Conservation (phyloP, 1,284 basidiomycete genomes). For the Pyrrhoderma noxium region DNA sequence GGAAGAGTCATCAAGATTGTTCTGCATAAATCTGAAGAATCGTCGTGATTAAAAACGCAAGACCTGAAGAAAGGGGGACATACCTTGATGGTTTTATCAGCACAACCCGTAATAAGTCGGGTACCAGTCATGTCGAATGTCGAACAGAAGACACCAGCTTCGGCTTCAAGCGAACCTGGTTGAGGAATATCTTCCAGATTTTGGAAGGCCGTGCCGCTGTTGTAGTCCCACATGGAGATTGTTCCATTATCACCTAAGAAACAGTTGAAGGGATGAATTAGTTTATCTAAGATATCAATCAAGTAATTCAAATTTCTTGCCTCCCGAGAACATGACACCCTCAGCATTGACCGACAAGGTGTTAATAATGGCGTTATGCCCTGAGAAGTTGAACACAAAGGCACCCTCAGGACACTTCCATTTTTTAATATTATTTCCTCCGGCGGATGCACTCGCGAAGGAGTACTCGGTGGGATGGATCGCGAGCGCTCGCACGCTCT, state of each 20-base stretch:
- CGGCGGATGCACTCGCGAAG: conserved; percentile 91
- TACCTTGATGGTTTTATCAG: conserved; percentile 98
- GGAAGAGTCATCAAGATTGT: conserved; percentile 28
- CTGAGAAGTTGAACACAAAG: conserved; percentile 93
- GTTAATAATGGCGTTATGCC: conserved; percentile 97
- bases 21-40: conserved; percentile 43
- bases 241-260: conserved; percentile 79
- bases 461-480: conserved; percentile 95
- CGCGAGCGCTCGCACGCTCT: conserved; percentile 89
- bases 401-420: conserved; percentile 97
- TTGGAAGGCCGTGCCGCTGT: conserved; percentile 93
- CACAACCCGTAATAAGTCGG: conserved; percentile 90
- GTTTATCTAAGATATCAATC: not conserved
- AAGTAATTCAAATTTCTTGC: conserved; percentile 35
- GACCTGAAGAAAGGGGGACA: conserved; percentile 15
- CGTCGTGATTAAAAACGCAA: not conserved
- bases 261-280: not conserved
- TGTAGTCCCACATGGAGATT: conserved; percentile 89
- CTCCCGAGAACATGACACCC: conserved; percentile 95
- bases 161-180: conserved; percentile 94
- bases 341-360: conserved; percentile 91
- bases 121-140: conserved; percentile 96
- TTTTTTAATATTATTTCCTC: conserved; percentile 98
- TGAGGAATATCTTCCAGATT: conserved; percentile 91
- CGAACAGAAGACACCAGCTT: conserved; percentile 92